A percentile compares a stretch with the other conserved stretches of the same genome.
Conservation (phyloP, 441 rosid species). For the Corymbia calophylla region DNA sequence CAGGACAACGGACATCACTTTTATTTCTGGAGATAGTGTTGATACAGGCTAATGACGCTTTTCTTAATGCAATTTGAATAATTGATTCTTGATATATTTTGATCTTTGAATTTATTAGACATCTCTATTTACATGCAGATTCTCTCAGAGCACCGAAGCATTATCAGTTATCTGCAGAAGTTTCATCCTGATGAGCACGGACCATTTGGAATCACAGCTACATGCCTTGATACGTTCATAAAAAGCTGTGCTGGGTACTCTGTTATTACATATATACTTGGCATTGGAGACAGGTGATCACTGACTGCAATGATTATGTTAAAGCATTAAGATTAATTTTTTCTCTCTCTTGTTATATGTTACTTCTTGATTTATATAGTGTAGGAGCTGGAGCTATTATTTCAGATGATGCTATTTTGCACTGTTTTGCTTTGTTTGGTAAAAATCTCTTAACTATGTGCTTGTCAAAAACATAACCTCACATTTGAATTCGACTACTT, state of each 20-base stretch:
- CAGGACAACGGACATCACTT: too few relatives aligned
- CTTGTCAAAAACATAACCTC: not conserved
- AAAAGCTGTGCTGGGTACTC: constrained; percentile 99
- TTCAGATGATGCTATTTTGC: not conserved
- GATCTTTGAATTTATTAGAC: not conserved
- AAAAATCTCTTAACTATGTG: not conserved
- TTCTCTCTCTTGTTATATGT: not conserved
- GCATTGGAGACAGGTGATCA: constrained; percentile 90
- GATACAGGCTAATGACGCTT: not conserved
- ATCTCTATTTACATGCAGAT: constrained; percentile 41
- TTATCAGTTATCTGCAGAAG: constrained; percentile 84
- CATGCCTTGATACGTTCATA: constrained; percentile 94
- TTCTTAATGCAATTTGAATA: not conserved
- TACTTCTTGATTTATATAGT: not conserved
- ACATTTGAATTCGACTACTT: not conserved
- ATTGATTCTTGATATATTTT: not conserved
- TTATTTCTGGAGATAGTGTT: too few relatives aligned
- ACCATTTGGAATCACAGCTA: constrained; percentile 89
- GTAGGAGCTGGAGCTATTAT: not conserved
- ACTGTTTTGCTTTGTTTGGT: not conserved
- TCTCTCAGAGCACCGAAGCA: constrained; percentile 91
- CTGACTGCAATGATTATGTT: not conserved
- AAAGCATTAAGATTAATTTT: not conserved
- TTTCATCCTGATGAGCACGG: constrained; percentile 96
- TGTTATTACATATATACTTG: constrained; percentile 90